A percentile compares a stretch with the other conserved stretches of the same genome.
Evolutionary conservation across 2,329 filamentous ascomycete genomes (phyloP).

Genomic region (Alternaria novae-zelandiae): DNA sequence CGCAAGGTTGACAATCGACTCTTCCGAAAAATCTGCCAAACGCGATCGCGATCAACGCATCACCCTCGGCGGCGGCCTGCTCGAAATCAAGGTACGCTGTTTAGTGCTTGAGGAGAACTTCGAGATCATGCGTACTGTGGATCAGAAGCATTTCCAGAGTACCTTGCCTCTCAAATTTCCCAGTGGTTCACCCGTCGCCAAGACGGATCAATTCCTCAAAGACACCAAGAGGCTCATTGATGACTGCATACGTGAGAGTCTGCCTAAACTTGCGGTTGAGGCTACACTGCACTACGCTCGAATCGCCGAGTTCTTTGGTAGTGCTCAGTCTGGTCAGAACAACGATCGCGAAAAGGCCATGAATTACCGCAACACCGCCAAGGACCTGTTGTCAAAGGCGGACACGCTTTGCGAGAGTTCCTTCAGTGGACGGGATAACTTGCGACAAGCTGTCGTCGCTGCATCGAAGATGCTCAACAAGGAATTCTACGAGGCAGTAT

Average conservation of each 20-base stretch:
- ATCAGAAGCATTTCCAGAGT: not conserved
- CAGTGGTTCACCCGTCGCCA: conserved; percentile 10
- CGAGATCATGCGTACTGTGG: conserved; percentile 15
- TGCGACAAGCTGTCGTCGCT: conserved; percentile 37
- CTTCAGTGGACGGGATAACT: conserved; percentile 37
- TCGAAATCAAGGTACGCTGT: conserved; percentile 38
- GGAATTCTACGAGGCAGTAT: conserved; percentile 51
- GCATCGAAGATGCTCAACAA: conserved; percentile 35
- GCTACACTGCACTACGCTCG: conserved; percentile 42
- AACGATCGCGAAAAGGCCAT: conserved; percentile 15
- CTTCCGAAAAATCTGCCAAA: conserved; percentile 15
- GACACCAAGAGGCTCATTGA: conserved; percentile 39
- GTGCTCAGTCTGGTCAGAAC: conserved; percentile 13
- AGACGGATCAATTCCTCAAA: conserved; percentile 28
- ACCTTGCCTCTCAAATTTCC: conserved; percentile 12
- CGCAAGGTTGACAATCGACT: conserved; percentile 22
- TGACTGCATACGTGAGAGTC: conserved; percentile 34
- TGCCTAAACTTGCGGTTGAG: conserved; percentile 50
- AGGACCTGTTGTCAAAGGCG: conserved; percentile 37
- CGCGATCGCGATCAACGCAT: conserved; percentile 40
- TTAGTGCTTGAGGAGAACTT: conserved; percentile 42
- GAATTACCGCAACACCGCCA: conserved; percentile 23
- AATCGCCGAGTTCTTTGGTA: conserved; percentile 33
- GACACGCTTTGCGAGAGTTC: conserved; percentile 39
- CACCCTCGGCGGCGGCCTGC: conserved; percentile 30